Conservation (phyloP, 495 filamentous ascomycete species). For the Bryoglossum gracile region DNA sequence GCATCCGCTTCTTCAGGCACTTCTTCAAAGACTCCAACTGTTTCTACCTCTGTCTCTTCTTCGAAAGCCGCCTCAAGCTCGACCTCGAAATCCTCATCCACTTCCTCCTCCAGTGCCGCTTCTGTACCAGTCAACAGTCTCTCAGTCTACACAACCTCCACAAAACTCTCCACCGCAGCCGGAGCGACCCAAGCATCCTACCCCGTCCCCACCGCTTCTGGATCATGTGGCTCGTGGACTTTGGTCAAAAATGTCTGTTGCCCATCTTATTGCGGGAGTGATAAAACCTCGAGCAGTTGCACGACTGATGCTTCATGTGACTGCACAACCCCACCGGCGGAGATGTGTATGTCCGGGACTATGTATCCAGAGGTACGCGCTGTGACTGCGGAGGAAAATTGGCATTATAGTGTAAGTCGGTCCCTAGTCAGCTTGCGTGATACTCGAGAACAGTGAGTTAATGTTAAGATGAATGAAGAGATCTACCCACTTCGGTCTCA, state of each 20-base stretch:
- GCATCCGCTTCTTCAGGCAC: background rate
- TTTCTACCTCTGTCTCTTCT: background rate
- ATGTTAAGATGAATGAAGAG: conserved; percentile 3
- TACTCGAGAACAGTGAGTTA: background rate
- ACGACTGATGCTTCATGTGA: background rate
- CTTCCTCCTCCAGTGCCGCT: background rate
- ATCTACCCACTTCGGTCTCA: conserved; percentile 15
- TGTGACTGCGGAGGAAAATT: conserved; percentile 1
- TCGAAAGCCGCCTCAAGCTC: background rate
- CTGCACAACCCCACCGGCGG: conserved; percentile 3
- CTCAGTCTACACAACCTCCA: conserved; percentile 11
- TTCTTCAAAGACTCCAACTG: background rate
- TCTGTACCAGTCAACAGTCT: background rate
- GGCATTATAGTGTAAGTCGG: conserved; percentile 14
- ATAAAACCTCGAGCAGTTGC: background rate
- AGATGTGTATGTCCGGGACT: conserved; percentile 9
- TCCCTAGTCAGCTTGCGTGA: no score
- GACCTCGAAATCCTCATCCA: background rate
- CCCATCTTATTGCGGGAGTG: conserved; percentile 9
- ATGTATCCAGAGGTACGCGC: conserved; percentile 9
- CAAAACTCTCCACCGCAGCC: no score
- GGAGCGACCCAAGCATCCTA: no score
- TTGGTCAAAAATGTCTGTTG: conserved; percentile 15
- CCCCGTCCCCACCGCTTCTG: background rate
- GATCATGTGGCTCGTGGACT: conserved; percentile 7